Conservation (phyloP, 1,284 basidiomycete species). For the Peniophora sp. region DNA sequence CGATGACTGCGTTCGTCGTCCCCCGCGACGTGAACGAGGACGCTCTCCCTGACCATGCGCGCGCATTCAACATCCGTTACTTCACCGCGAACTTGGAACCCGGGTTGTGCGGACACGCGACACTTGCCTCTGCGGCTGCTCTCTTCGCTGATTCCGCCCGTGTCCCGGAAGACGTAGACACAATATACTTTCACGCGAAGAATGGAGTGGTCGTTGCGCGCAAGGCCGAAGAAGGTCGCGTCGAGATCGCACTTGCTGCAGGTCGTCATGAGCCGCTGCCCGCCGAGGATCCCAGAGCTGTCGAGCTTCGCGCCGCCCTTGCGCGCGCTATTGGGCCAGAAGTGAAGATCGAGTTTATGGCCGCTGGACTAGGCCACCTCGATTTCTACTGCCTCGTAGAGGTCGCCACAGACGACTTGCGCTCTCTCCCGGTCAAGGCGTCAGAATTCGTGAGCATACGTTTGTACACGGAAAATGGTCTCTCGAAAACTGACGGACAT, state of each 20-base stretch:
- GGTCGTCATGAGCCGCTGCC: neutral
- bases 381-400: neutral
- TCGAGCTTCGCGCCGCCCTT: neutral
- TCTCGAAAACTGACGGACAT: neutral
- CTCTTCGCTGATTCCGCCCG: neutral
- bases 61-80: neutral
- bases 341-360: neutral
- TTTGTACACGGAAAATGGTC: neutral
- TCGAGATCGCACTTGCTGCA: neutral
- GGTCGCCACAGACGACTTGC: neutral
- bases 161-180: neutral
- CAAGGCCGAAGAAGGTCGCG: neutral
- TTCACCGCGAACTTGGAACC: neutral
- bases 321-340: neutral
- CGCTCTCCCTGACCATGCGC: constrained; percentile 1
- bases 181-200: neutral
- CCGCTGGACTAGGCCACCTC: neutral
- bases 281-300: neutral
- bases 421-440: neutral
- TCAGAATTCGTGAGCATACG: neutral
- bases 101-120: neutral
- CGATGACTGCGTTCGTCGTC: constrained; percentile 35
- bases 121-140: neutral
- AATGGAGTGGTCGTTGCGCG: neutral
- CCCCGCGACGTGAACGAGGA: constrained; percentile 6